Percentiles rank a stretch among this genome's conserved stretches.
Evolutionary conservation across 371 early-diverging fungal genomes (phyloP).

Genomic region (Mortierella sp.): DNA sequence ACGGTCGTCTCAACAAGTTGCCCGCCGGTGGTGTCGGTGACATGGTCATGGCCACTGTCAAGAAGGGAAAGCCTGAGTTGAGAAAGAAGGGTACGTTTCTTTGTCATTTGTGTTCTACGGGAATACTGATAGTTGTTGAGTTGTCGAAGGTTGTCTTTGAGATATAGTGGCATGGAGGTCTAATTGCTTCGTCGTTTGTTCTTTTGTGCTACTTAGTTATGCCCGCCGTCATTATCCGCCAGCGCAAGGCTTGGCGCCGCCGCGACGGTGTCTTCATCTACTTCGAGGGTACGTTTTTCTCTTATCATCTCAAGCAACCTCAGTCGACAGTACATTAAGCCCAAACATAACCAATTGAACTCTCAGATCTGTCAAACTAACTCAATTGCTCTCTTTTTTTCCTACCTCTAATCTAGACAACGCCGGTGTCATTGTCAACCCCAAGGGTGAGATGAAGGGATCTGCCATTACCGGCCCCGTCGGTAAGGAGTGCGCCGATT

Average conservation of each 20-base stretch:
- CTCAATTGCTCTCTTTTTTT: slow-evolving; percentile 16
- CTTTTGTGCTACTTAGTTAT: slow-evolving; percentile 74
- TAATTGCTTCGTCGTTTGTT: background rate
- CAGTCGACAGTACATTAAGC: background rate
- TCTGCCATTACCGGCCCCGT: slow-evolving; percentile 99
- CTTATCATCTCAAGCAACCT: slow-evolving; percentile 5
- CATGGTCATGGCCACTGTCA: slow-evolving; percentile 99
- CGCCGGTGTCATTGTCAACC: slow-evolving; percentile 98
- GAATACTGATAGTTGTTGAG: too few relatives aligned
- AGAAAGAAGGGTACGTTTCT: slow-evolving; percentile 96
- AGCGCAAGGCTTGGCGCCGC: slow-evolving; percentile 99
- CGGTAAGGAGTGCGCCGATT: slow-evolving; percentile 99
- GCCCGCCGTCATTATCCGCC: slow-evolving; percentile 99
- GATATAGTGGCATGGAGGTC: background rate
- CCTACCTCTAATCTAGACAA: slow-evolving; percentile 74
- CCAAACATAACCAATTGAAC: background rate
- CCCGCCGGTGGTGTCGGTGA: slow-evolving; percentile 99
- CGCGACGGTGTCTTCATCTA: slow-evolving; percentile 99
- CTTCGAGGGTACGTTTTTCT: slow-evolving; percentile 86
- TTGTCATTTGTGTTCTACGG: background rate
- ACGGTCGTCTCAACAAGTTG: slow-evolving; percentile 98
- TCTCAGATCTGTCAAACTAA: background rate
- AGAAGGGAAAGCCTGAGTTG: slow-evolving; percentile 99
- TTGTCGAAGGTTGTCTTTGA: too few relatives aligned
- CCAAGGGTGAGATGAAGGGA: slow-evolving; percentile 99